Evolutionary conservation across 1,284 basidiomycete species (phyloP), one percentile per base, ranked within the genome.

Genomic region (Fomes fomentarius): DNA sequence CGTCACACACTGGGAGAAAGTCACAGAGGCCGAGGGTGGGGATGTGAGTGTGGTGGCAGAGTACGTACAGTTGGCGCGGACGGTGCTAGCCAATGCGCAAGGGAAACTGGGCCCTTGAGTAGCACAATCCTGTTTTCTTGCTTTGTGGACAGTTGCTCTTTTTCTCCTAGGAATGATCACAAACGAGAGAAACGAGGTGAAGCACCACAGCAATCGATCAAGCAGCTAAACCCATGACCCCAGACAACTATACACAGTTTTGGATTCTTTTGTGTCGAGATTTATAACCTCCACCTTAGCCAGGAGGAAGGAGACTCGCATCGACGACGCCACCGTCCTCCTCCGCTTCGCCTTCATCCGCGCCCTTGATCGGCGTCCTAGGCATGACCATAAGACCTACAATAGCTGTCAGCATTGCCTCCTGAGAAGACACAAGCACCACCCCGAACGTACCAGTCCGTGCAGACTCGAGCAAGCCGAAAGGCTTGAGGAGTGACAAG

Each of bases 371-470:
- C 2, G 95, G 95, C 25, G 94, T 96, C 60, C 96, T 85, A 9
- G 95, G 95, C 87, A 98, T 96, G 22, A 93, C 94, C 95, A 98
- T 98, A 43, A 93, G 77, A 70, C 94, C 93, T 95, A 52, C 11
- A 15, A 22, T 24, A 41, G 8, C 35, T 5, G 9, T n/a, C 12
- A 28, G 17, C 39, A 42, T n/a, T n/a, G n/a, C n/a, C 14, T 21
- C 12, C n/a, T 59, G 5, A 30, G 40, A 22, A 38, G 22, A 28
- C 21, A 55, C 10, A 47, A 31, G 43, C 51, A 19, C 17, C 11
- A 15, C 22, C 22, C 12, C 28, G 14, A 0, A 78, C 83, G 58
- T 61, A 94, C 95, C 96, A 39, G 94, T 95, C 48, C 68, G 65
- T 19, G 69, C 69, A 30, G 67, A 67, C 76, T 98, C 96, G 49